These are phyloP conservation scores for Fraxinus albicans DNA, from an alignment of 305 asterid species.

Conservation along the genomic window DNA sequence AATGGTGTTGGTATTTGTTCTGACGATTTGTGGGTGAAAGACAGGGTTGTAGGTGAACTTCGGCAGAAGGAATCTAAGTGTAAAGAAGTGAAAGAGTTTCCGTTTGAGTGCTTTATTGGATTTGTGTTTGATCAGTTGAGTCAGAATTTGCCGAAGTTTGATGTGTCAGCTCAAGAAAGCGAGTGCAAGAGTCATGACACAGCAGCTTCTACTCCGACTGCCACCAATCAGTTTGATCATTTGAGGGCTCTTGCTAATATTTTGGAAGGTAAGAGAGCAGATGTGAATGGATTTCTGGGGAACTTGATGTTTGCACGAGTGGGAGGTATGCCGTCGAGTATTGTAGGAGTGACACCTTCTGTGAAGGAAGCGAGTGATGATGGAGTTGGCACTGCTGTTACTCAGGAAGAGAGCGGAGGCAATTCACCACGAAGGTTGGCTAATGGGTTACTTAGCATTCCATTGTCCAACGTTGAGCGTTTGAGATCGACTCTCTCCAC, in stretches of 20 bases:
- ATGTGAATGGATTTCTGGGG: conserved; percentile 71
- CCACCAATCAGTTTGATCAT: conserved; percentile 54
- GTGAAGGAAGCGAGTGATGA: conserved; percentile 57
- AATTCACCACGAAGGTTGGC: conserved; percentile 57
- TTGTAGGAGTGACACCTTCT: conserved; percentile 64
- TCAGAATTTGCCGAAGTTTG: conserved; percentile 61
- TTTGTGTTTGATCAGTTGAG: conserved; percentile 68
- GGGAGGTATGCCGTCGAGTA: conserved; percentile 80
- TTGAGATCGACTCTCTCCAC: conserved; percentile 83
- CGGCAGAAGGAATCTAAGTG: conserved; percentile 42
- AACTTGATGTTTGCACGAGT: conserved; percentile 89
- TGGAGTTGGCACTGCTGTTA: conserved; percentile 45
- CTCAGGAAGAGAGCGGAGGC: conserved; percentile 59
- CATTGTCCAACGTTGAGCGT: conserved; percentile 91
- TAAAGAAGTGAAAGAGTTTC: conserved; percentile 52
- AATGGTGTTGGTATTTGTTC: conserved; percentile 28
- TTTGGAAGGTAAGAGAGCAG: conserved; percentile 82
- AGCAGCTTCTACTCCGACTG: conserved; percentile 28
- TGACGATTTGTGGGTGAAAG: conserved; percentile 26
- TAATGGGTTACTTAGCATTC: conserved; percentile 82
- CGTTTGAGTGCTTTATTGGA: conserved; percentile 68
- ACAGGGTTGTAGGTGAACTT: conserved; percentile 25
- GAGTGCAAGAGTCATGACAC: conserved; percentile 37
- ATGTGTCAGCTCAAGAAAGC: conserved; percentile 43
- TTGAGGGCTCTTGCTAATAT: conserved; percentile 54